Evolutionary conservation across 176 grass and related monocot genomes (phyloP).

Genomic region (Bothriochloa decipiens): DNA sequence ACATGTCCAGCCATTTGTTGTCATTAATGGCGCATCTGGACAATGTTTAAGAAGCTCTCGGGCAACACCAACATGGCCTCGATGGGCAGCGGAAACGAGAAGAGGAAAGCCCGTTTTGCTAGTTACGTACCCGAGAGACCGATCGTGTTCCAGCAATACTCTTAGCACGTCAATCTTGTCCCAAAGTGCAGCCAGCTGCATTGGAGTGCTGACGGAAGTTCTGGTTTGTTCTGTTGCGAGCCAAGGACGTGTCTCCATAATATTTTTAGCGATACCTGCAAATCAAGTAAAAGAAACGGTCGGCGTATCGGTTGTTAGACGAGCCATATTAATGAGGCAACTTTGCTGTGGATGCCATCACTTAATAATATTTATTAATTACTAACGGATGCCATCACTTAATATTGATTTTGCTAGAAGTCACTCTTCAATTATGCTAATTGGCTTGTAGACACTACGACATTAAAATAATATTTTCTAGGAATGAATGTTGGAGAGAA

Average conservation of each 20-base stretch:
- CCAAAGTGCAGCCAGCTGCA: background rate
- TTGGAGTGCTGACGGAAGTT: rapidly evolving
- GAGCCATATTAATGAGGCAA: too few species aligned
- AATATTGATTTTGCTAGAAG: too few species aligned
- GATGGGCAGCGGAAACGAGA: rapidly evolving
- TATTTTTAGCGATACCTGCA: background rate
- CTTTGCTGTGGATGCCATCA: too few species aligned
- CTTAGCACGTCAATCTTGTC: background rate
- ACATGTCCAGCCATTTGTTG: background rate
- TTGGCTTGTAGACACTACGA: too few species aligned
- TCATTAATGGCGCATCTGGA: background rate
- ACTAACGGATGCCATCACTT: too few species aligned
- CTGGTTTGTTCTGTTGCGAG: background rate
- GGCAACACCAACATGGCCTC: background rate
- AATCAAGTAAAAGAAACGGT: too few species aligned
- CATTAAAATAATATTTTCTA: too few species aligned
- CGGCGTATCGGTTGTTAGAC: too few species aligned
- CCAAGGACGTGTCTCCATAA: background rate
- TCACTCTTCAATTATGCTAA: too few species aligned
- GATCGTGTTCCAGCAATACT: background rate
- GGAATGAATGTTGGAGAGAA: too few species aligned
- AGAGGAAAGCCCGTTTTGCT: background rate
- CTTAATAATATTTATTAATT: too few species aligned
- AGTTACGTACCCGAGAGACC: background rate
- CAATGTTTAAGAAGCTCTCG: conserved; percentile 1